Percentiles rank a stretch among this genome's conserved stretches.
These are phyloP conservation scores for Eucalyptus victrix DNA, from an alignment of 345 rosid species.

Conservation along the genomic window DNA sequence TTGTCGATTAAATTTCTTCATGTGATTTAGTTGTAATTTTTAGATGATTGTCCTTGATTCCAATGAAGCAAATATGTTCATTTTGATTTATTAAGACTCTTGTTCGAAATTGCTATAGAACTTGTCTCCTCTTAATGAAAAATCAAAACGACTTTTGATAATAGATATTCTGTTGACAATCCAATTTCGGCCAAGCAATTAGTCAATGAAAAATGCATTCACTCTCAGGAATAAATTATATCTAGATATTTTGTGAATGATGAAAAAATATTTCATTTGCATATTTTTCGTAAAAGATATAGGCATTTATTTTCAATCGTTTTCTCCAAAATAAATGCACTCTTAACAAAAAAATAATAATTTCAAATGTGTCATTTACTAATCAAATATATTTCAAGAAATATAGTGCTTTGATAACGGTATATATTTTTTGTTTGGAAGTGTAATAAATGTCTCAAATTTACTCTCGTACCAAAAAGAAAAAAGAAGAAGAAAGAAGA, in stretches of 20 bases:
- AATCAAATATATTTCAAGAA: neutral
- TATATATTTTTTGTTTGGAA: neutral
- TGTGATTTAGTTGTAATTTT: neutral
- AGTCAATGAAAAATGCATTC: neutral
- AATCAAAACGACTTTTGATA: neutral
- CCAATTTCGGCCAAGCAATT: neutral
- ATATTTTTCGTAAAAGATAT: rapidly evolving
- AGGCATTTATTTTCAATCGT: rapidly evolving
- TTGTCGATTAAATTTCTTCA: too few species aligned
- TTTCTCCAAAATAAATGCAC: neutral
- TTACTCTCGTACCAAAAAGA: neutral
- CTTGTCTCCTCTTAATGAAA: neutral
- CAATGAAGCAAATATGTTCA: too few species aligned
- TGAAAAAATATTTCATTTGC: too few species aligned
- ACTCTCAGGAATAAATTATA: too few species aligned
- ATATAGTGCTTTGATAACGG: neutral
- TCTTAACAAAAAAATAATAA: neutral
- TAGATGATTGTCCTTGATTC: rapidly evolving
- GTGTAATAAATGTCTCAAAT: neutral
- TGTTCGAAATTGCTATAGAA: rapidly evolving
- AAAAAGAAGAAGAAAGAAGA: neutral
- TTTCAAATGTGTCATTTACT: neutral
- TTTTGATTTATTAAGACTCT: neutral
- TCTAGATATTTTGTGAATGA: too few species aligned
- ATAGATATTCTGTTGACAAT: rapidly evolving